Conservation (phyloP, 2,329 filamentous ascomycete genomes). For the Colletotrichum salicis region DNA sequence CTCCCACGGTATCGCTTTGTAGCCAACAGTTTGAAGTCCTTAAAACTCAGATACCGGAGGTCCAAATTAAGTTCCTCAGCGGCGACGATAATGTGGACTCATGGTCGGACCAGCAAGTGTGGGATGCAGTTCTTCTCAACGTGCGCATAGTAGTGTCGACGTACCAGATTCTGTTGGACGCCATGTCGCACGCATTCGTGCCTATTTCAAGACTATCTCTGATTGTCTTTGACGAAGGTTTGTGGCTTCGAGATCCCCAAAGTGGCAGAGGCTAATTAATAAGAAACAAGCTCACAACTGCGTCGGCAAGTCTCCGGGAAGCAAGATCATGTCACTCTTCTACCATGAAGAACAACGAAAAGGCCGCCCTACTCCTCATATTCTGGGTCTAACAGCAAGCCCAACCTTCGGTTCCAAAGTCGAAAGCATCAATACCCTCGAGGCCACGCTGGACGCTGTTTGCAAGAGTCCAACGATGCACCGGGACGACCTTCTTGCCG, state of each 20-base stretch:
- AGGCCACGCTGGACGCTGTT: conserved; percentile 75
- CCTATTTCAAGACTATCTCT: conserved; percentile 71
- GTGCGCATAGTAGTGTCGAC: conserved; percentile 82
- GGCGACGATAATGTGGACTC: conserved; percentile 76
- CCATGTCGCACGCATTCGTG: conserved; percentile 79
- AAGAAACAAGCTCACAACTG: conserved; percentile 76
- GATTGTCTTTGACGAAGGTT: conserved; percentile 86
- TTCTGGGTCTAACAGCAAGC: conserved; percentile 85
- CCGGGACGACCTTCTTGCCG: conserved; percentile 74
- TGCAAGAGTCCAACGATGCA: conserved; percentile 76
- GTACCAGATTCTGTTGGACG: conserved; percentile 78
- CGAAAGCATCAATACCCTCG: conserved; percentile 69
- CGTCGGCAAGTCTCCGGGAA: conserved; percentile 69
- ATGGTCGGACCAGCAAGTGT: conserved; percentile 75
- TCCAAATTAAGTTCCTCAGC: conserved; percentile 70
- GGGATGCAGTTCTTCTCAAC: conserved; percentile 73
- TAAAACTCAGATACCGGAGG: conserved; percentile 66
- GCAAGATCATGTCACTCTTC: conserved; percentile 77
- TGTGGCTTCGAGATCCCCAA: conserved; percentile 28
- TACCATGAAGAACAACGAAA: conserved; percentile 65
- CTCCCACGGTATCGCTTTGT: conserved; percentile 75
- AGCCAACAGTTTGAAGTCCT: conserved; percentile 73
- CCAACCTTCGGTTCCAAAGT: conserved; percentile 72
- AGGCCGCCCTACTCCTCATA: conserved; percentile 64
- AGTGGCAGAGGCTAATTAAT: conserved; percentile 30